Base-by-base conservation (phyloP, 495 filamentous ascomycete genomes). In the Penicillium bovifimosum region DNA sequence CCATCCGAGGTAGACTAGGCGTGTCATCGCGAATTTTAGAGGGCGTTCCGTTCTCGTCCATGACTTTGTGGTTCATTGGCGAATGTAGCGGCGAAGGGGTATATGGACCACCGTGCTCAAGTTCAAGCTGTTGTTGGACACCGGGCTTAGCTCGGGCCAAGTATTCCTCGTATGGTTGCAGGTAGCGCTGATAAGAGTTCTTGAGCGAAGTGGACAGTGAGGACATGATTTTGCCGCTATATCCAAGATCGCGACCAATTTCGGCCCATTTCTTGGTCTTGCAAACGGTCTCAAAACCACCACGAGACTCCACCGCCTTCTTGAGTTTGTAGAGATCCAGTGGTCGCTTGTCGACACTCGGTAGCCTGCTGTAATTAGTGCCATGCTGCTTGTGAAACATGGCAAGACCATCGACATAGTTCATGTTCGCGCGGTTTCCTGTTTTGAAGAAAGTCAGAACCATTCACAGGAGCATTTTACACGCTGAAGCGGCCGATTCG, bases 151-250 rank as follows among this genome's bases (percentile, higher is more conserved):
- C 92, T 28, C 90, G 76, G 39, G 86, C 82, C 26, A 99, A 77
- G 64, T 96, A 99, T 54, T 96, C 91, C 70, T 99, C 93, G 64
- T 96, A 99, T 0, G 93, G 93, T 62, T 89, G 86, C 9, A 99
- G 82, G 85, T 92, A 99, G 65, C 90, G 83, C 64, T 95, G 89
- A 61, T 93, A 99, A 6, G 95, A 97, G 62, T 97, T 99, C 69
- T 97, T 99, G 45, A 99, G 81, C 17, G 95, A 97, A 1, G 93
- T 99, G 9, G 93, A 99, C 36, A 99, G 71, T n/a, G 95, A 97
- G 0, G 95, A 97, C 93, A 99, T 99, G 58, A 99, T 99, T 72
- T 99, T 99, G 63, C 93, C 93, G 64, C 93, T 96, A 71, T 99
- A 99, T 47, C 93, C 93, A 16, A 99, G 73, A 67, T 96, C 92